Conservation (phyloP, 768 basidiomycete species). For the Boletus patriciae region DNA sequence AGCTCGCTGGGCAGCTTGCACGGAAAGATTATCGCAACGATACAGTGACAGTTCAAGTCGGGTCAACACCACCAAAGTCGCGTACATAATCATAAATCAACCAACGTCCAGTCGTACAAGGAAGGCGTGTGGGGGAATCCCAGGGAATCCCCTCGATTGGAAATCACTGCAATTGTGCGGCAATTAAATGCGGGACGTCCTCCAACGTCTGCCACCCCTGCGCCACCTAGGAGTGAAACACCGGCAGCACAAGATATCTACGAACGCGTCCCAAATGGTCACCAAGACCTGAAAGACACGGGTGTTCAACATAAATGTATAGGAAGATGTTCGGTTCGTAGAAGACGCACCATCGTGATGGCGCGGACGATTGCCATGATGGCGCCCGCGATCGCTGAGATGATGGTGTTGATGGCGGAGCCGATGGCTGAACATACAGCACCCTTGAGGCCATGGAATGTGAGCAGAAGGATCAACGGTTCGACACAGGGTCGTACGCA, state of each 20-base stretch:
- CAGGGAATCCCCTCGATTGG: not conserved
- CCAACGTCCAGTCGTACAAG: not conserved
- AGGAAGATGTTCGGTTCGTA: not conserved
- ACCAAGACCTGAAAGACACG: conserved; percentile 51
- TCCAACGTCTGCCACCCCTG: conserved; percentile 1
- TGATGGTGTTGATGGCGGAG: conserved; percentile 53
- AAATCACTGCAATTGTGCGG: not conserved
- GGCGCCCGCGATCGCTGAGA: conserved; percentile 58
- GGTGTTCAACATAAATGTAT: not conserved
- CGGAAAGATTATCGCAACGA: no score
- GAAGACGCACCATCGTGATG: conserved; percentile 54
- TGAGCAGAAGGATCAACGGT: not conserved
- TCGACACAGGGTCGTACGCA: not conserved
- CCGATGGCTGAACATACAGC: conserved; percentile 66
- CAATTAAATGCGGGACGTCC: not conserved
- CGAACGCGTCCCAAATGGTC: conserved; percentile 61
- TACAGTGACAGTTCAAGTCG: not conserved
- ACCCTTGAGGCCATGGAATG: conserved; percentile 41
- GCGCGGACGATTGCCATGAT: conserved; percentile 52
- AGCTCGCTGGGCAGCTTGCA: no score
- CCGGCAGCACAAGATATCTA: conserved; percentile 47
- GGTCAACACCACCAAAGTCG: not conserved
- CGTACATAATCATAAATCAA: not conserved
- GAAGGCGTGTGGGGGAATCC: not conserved
- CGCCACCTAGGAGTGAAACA: conserved; percentile 30